These are phyloP conservation scores for Fagus crenata DNA, from an alignment of 306 rosid species.

Conservation along the genomic window DNA sequence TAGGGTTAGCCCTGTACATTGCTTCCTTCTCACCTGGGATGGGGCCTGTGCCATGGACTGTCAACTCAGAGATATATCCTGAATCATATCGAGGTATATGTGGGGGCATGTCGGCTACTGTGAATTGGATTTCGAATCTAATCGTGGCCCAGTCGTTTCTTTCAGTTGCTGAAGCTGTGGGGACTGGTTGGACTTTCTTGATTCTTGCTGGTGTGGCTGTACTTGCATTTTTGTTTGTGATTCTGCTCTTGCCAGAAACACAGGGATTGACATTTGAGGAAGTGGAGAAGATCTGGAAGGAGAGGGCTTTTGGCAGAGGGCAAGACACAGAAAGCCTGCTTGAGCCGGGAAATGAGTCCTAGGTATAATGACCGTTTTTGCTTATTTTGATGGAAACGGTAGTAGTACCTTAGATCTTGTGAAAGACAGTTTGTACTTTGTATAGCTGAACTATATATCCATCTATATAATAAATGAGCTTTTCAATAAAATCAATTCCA, in stretches of 20 bases:
- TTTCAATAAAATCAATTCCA: neutral
- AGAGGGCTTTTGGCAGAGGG: conserved; percentile 67
- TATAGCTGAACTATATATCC: neutral
- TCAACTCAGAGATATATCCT: conserved; percentile 90
- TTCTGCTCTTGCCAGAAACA: conserved; percentile 68
- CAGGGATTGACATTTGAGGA: conserved; percentile 91
- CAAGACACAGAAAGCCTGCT: conserved; percentile 51
- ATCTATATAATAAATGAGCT: neutral
- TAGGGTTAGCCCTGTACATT: conserved; percentile 72
- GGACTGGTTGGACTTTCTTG: conserved; percentile 77
- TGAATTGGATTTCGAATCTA: conserved; percentile 85
- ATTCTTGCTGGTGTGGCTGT: conserved; percentile 66
- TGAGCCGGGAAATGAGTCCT: conserved; percentile 35
- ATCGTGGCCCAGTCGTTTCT: conserved; percentile 76
- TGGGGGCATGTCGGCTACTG: conserved; percentile 95
- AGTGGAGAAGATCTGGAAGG: conserved; percentile 83
- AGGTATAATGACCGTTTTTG: neutral
- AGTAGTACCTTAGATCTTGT: neutral
- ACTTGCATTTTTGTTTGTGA: conserved; percentile 63
- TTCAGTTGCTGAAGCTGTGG: conserved; percentile 59
- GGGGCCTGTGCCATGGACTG: conserved; percentile 96
- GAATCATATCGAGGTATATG: conserved; percentile 78
- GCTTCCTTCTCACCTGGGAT: conserved; percentile 83
- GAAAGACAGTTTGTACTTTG: neutral
- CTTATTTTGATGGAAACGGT: neutral